Conservation (phyloP, 164 flowering plant genomes). For the Paratinospora sagittata region DNA sequence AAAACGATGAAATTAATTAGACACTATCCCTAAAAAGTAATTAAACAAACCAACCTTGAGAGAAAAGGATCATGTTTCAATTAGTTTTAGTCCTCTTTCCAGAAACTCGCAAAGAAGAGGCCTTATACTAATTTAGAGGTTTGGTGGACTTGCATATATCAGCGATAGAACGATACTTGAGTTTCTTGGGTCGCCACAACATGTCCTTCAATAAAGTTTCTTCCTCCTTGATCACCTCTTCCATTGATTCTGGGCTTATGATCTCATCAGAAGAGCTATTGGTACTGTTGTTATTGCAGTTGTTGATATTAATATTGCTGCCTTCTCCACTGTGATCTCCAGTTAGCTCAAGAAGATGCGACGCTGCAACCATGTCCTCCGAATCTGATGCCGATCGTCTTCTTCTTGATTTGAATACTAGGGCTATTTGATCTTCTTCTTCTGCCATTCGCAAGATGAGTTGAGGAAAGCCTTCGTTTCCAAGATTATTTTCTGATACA, state of each 20-base stretch:
- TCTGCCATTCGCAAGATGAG: not conserved
- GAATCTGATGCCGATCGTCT: not conserved
- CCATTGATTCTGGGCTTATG: not conserved
- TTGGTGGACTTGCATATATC: not conserved
- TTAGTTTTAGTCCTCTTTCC: too few species aligned
- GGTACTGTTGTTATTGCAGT: not conserved
- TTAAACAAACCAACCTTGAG: too few species aligned
- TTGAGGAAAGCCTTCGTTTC: too few species aligned
- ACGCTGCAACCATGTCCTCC: not conserved
- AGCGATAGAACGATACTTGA: not conserved
- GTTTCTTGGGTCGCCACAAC: too few species aligned
- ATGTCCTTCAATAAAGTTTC: too few species aligned
- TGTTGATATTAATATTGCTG: not conserved
- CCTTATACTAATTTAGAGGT: not conserved
- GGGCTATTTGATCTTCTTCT: not conserved
- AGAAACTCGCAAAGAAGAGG: too few species aligned
- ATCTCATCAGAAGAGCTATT: not conserved
- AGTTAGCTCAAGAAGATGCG: not conserved
- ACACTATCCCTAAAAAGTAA: too few species aligned
- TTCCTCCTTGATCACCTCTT: too few species aligned
- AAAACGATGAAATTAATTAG: too few species aligned
- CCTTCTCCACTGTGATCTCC: constrained; percentile 2
- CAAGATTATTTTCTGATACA: too few species aligned
- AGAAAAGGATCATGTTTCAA: too few species aligned
- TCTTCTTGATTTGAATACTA: not conserved